phyloP scores from a whole-genome alignment of 2,329 filamentous ascomycete genomes.

The Blumeriella jaapii region DNA sequence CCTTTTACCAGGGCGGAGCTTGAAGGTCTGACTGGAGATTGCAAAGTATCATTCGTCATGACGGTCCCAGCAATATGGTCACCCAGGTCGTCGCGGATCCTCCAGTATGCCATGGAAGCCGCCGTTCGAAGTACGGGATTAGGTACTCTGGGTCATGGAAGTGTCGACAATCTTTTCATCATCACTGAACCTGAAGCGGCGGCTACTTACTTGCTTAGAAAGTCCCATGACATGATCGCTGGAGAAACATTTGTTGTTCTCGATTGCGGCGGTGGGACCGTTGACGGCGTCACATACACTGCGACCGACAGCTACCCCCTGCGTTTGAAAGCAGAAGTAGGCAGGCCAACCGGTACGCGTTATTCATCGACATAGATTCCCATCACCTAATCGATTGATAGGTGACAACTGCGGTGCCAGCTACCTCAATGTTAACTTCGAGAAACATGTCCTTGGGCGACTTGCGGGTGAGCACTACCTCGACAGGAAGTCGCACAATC shows the following conservation, averaged over 20 bases:
- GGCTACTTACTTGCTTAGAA: slow-evolving; percentile 20
- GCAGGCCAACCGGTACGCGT: slow-evolving; percentile 11
- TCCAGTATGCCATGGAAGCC: no score
- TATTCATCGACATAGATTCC: no score
- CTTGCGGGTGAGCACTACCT: slow-evolving; percentile 9
- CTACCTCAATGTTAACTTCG: slow-evolving; percentile 12
- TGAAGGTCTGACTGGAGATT: no score
- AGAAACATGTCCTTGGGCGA: slow-evolving; percentile 4
- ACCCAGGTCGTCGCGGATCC: no score
- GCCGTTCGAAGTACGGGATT: no score
- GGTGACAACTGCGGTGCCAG: slow-evolving; percentile 13
- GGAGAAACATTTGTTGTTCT: not conserved
- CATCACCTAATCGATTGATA: not conserved
- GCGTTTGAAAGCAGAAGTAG: slow-evolving; percentile 16
- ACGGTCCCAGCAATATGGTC: no score
- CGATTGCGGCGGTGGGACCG: slow-evolving; percentile 17
- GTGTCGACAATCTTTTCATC: slow-evolving; percentile 24
- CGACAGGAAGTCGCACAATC: slow-evolving; percentile 6
- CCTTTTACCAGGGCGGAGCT: no score
- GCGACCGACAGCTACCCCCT: slow-evolving; percentile 20
- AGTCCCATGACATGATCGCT: slow-evolving; percentile 6
- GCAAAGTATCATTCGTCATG: no score
- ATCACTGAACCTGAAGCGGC: slow-evolving; percentile 23
- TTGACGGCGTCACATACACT: slow-evolving; percentile 23
- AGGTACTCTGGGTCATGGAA: slow-evolving; percentile 6